Conservation (phyloP, 148 eudicot genomes). For the Amaranthus cruentus region DNA sequence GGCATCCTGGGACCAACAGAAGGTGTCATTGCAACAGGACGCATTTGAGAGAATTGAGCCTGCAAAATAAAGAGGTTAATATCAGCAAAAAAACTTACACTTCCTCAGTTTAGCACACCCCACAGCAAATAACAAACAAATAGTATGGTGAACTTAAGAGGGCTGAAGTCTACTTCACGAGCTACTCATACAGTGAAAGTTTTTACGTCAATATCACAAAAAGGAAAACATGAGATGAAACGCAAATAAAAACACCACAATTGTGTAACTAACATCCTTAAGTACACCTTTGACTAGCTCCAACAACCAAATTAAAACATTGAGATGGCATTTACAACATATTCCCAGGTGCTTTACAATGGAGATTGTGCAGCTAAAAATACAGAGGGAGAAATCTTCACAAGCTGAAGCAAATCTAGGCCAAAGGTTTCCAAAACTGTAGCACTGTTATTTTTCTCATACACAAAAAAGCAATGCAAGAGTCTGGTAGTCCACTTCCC, state of each 20-base stretch:
- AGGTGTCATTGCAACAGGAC: constrained; percentile 59
- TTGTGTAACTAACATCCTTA: neutral
- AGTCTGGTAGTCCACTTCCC: neutral
- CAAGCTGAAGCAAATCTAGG: too few relatives aligned
- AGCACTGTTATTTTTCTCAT: too few relatives aligned
- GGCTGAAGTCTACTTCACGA: too few relatives aligned
- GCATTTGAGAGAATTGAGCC: constrained; percentile 83
- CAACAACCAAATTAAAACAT: neutral
- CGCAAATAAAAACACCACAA: neutral
- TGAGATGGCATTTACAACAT: too few relatives aligned
- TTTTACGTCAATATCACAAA: neutral
- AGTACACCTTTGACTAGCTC: neutral
- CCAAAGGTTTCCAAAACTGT: too few relatives aligned
- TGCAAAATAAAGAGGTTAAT: constrained; percentile 17
- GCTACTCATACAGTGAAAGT: too few relatives aligned
- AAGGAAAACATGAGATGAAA: neutral
- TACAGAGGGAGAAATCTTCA: too few relatives aligned
- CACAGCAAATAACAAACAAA: too few relatives aligned
- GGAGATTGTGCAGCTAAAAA: too few relatives aligned
- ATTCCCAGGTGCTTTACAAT: too few relatives aligned
- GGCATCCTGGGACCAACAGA: constrained; percentile 80
- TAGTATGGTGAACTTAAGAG: too few relatives aligned
- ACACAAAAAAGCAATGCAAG: neutral
- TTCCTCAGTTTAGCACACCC: too few relatives aligned
- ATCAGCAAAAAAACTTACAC: neutral